Evolutionary conservation across 106 monocot genomes (phyloP), one percentile per base, ranked within the genome.

Genomic region (Iris macrosiphon): DNA sequence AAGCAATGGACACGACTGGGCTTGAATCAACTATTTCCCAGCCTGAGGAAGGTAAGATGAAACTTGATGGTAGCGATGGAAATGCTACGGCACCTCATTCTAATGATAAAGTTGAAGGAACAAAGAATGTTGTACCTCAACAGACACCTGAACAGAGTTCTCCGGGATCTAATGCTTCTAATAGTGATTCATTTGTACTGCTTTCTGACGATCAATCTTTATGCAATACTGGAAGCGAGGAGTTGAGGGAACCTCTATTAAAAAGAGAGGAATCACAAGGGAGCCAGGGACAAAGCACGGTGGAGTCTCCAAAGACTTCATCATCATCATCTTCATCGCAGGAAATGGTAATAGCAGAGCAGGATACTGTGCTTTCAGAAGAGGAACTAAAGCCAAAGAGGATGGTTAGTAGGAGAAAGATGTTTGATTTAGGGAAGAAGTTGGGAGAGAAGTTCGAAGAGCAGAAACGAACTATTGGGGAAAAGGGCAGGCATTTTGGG

Each of bases 381-480:
- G 86, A 81, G 13, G 84, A 78, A 22, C 8, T 12, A 4, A 79
- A 72, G 59, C 38, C 63, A 40, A 87, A 65, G 68, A 71, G 39
- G 52, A 51, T 46, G 1, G 67, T 80, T 20, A 72, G 77, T 38
- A 75, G 77, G 32, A 83, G 73, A 25, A 83, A 55, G 27, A 83
- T 98, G 86, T 37, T 77, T 72, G 87, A 83, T 57, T 52, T 90
- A 3, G 73, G 90, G 18, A 98, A 73, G 77, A 90, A 70, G 58
- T 62, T 90, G 83, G 66, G 78, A 23, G 96, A 87, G 58, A 98
- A 87, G 67, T 35, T 90, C 17, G 90, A 98, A 56, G 96, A 98
- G 44, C 90, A 90, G 69, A 82, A 77, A 28, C 82, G 96, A 1
- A 72, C 74, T 42, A 64, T 98, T 1, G 95, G 86, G 52, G 92